Evolutionary conservation across 257 asterid genomes (phyloP), one percentile per base, ranked within the genome.

Genomic region (Lavandula angustifolia): DNA sequence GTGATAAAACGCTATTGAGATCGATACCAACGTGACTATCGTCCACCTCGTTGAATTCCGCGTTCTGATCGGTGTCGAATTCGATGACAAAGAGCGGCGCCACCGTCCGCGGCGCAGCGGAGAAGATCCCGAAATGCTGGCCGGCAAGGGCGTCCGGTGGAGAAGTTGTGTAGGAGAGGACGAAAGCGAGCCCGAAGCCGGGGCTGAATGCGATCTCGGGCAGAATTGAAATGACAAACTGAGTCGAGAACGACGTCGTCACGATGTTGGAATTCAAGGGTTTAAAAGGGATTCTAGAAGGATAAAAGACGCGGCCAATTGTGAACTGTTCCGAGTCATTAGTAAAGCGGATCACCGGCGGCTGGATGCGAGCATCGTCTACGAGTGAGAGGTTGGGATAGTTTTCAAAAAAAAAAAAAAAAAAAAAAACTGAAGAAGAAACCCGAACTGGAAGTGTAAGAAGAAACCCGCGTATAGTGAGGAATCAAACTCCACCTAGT

Each of bases 181-280:
- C 86, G 60, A 89, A 89, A 64, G 95, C 86, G 57, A 89, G 74
- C 1, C 97, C 97, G 69, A 89, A 87, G 5, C 95, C 94, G 0
- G 97, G 97, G 46, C 94, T 79, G 40, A 84, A 67, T 49, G 91
- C 59, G 64, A 76, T 75, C 0, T 81, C 83, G 4, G 97, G 92
- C 6, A 89, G 80, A 7, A 87, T 61, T 2, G 97, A 89, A 81
- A 87, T 87, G 52, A 89, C 61, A 74, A 89, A 89, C 57, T 87
- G 97, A 1, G 95, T 87, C 27, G 95, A 83, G 37, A 89, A 89
- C 42, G 89, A 80, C 32, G 87, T 62, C 53, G 95, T 72, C 3
- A 79, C 62, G 35, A n/a, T 44, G 69, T 74, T 55, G 31, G 88
- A 78, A 41, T 67, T 75, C 12, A 71, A 4, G 35, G 78, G 32